These are phyloP conservation scores for Gastrolobium bilobum DNA, from an alignment of 306 rosid species.

Conservation along the genomic window DNA sequence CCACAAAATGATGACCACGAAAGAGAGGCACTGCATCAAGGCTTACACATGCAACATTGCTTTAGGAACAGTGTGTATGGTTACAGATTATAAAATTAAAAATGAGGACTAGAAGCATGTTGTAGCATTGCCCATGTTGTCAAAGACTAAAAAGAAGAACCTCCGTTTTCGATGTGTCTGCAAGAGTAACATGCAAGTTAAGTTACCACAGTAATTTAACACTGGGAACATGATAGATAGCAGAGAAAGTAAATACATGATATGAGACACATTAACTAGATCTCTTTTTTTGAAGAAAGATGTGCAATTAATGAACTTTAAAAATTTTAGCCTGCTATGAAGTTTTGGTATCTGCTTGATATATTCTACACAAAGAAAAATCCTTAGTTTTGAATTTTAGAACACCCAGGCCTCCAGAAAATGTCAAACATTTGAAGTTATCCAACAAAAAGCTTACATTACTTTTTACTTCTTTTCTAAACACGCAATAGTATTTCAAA, in stretches of 20 bases:
- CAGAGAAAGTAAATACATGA: slow-evolving; percentile 37
- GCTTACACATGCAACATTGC: background rate
- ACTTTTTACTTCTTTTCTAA: background rate
- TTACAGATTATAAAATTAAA: slow-evolving; percentile 33
- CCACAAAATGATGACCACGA: slow-evolving; percentile 9
- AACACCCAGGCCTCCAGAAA: slow-evolving; percentile 17
- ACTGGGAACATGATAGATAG: slow-evolving; percentile 20
- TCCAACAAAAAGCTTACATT: slow-evolving; percentile 1
- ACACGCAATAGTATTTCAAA: slow-evolving; percentile 4
- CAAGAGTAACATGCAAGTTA: slow-evolving; percentile 46
- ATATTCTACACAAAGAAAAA: slow-evolving; percentile 6
- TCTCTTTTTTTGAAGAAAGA: background rate
- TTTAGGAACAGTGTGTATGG: slow-evolving; percentile 2
- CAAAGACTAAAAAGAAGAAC: slow-evolving; percentile 71
- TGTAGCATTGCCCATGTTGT: slow-evolving; percentile 30
- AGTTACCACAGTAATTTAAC: slow-evolving; percentile 16
- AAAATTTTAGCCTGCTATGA: background rate
- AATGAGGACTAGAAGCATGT: slow-evolving; percentile 34
- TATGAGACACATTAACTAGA: background rate
- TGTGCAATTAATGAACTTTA: background rate
- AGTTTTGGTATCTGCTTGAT: background rate
- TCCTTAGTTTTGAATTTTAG: slow-evolving; percentile 20
- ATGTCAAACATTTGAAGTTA: background rate
- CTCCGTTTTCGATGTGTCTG: slow-evolving; percentile 66
- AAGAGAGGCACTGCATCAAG: slow-evolving; percentile 1